phyloP scores from a whole-genome alignment of 768 basidiomycete genomes.

The Termitomyces sp. region DNA sequence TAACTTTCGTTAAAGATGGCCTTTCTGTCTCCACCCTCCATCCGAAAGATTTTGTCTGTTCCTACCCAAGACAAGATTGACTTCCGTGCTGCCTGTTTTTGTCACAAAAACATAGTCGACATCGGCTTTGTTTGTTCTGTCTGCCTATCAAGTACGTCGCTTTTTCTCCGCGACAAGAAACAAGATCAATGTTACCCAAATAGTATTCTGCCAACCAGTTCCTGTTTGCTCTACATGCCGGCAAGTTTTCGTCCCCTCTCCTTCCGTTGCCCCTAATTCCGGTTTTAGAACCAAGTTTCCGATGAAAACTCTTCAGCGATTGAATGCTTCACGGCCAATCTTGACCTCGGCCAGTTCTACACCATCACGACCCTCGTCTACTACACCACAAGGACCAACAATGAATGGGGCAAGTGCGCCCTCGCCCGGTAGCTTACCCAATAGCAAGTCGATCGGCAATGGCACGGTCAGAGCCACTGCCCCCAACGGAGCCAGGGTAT shows the following conservation, averaged over 20 bases:
- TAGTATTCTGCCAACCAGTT: constrained; percentile 92
- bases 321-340: constrained; percentile 54
- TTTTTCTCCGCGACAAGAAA: constrained; percentile 2
- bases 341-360: constrained; percentile 15
- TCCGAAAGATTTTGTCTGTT: constrained; percentile 72
- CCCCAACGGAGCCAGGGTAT: constrained; percentile 12
- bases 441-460: constrained; percentile 14
- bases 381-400: constrained; percentile 21
- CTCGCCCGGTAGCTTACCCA: constrained; percentile 8
- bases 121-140: constrained; percentile 99
- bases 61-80: constrained; percentile 95
- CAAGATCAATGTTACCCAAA: neutral
- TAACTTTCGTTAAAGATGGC: constrained; percentile 58
- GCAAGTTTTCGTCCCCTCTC: constrained; percentile 35
- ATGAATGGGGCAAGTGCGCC: constrained; percentile 15
- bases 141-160: constrained; percentile 83
- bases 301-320: constrained; percentile 81
- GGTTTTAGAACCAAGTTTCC: constrained; percentile 84
- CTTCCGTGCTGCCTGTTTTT: constrained; percentile 97
- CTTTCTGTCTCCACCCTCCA: constrained; percentile 49
- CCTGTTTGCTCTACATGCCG: constrained; percentile 94
- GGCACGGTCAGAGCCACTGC: constrained; percentile 4
- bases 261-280: constrained; percentile 1
- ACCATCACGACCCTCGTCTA: constrained; percentile 23
- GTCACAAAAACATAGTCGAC: constrained; percentile 95